Base-by-base conservation (phyloP, 805 yeast species). In the Ogataea haglerorum region DNA sequence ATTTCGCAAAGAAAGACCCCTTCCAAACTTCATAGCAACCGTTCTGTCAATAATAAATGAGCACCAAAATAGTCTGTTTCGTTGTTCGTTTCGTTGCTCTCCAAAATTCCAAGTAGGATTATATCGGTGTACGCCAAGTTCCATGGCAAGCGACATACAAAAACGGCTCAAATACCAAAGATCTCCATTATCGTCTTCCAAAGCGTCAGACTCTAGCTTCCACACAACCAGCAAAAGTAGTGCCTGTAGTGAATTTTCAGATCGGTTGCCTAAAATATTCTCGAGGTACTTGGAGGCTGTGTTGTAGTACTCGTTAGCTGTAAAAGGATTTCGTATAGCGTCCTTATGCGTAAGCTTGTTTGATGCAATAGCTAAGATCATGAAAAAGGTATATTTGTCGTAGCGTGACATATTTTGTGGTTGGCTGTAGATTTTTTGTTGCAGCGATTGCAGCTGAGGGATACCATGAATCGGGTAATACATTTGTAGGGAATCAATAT, bases 101-200 rank as follows among this genome's bases (percentile, higher is more conserved):
- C 59, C 57, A 41, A 55, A 53, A 37, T 49, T 46, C 58, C 59
- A 55, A 15, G 47, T 49, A 10, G 59, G 57, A 27, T 53, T 53
- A 35, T 34, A 55, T 18, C 59, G 36, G 36, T 55, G 59, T 8
- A 51, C 49, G 9, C 59, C 59, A 30, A 55, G 37, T 31, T 55
- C 59, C 59, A 53, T 53, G 4, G 59, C 59, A 5, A 55, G 37
- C 3, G 59, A 53, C 57, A 55, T 52, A 22, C 52, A 45, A 34
- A 48, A 55, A 24, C 58, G 43, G 16, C 54, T 44, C 35, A 55
- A 29, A 31, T 53, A 51, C 59, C 59, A 55, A 22, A 55, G 35
- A 30, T 55, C 59, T 1, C 59, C 59, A 29, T 48, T 49, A 36
- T 53, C 57, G 33, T 55, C 58, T 18, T 47, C 42, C 9, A 53